A percentile compares a stretch with the other conserved stretches of the same genome.
Evolutionary conservation across 306 rosid genomes (phyloP).

Genomic region (Dryas drummondii): DNA sequence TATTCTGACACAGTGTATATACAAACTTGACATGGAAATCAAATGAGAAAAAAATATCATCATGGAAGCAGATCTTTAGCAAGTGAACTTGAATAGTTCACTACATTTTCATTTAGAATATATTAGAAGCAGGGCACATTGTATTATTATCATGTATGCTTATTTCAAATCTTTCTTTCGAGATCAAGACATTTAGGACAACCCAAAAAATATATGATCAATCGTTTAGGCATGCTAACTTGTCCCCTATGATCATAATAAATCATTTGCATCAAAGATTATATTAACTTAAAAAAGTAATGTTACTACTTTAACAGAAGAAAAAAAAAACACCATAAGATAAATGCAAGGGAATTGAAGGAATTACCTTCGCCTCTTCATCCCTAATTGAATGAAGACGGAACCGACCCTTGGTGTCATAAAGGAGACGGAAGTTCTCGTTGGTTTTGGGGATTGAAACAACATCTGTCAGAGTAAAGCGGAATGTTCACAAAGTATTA

Average conservation of each 20-base stretch:
- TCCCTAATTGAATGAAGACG: constrained; percentile 77
- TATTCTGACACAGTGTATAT: neutral
- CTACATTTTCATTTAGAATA: neutral
- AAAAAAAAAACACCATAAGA: neutral
- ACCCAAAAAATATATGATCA: no score
- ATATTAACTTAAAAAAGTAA: neutral
- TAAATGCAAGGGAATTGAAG: neutral
- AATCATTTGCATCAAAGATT: neutral
- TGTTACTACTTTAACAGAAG: neutral
- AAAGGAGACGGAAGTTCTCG: constrained; percentile 79
- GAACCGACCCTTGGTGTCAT: constrained; percentile 83
- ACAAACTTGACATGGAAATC: neutral
- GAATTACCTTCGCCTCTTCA: constrained; percentile 72
- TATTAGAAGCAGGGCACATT: no score
- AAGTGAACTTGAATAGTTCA: neutral
- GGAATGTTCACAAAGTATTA: neutral
- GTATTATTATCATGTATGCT: neutral
- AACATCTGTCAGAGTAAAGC: constrained; percentile 41
- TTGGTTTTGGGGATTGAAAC: constrained; percentile 78
- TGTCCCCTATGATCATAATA: neutral
- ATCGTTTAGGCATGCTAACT: neutral
- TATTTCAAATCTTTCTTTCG: neutral
- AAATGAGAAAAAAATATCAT: neutral
- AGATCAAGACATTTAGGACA: no score
- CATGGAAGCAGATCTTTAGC: neutral